Percentiles rank a stretch among this genome's conserved stretches.
These are phyloP conservation scores for Candida lessepsii DNA, from an alignment of 805 yeast species.

Conservation along the genomic window DNA sequence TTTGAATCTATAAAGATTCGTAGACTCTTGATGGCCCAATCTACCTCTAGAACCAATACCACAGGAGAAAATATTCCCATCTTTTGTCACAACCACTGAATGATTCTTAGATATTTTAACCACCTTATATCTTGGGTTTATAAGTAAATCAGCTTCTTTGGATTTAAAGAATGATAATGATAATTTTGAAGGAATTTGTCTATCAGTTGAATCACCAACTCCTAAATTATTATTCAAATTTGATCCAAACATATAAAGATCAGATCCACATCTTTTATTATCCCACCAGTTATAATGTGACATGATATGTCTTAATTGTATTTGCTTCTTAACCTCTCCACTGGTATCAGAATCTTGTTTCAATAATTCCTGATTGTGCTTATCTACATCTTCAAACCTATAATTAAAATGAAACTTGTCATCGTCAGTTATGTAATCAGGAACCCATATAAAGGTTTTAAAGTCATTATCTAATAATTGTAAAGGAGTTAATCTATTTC, in stretches of 20 bases:
- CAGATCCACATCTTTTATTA: conserved; percentile 52
- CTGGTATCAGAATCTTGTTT: conserved; percentile 5
- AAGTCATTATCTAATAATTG: conserved; percentile 56
- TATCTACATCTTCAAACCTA: conserved; percentile 18
- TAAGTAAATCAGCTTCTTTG: conserved; percentile 13
- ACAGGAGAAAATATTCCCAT: conserved; percentile 54
- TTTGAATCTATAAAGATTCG: conserved; percentile 43
- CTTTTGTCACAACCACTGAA: conserved; percentile 56
- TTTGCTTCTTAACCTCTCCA: background rate
- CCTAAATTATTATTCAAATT: conserved; percentile 65
- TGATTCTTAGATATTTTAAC: conserved; percentile 64
- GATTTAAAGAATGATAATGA: conserved; percentile 27
- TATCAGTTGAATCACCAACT: conserved; percentile 57
- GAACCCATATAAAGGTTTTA: conserved; percentile 43
- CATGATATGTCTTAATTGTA: conserved; percentile 8
- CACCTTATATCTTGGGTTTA: conserved; percentile 45
- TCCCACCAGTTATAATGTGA: conserved; percentile 40
- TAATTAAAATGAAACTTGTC: conserved; percentile 27
- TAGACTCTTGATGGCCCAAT: conserved; percentile 54
- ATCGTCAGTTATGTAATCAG: conserved; percentile 39
- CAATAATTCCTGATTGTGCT: conserved; percentile 1
- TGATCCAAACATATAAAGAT: conserved; percentile 59
- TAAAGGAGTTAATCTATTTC: conserved; percentile 69
- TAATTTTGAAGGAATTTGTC: conserved; percentile 40
- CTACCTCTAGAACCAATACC: conserved; percentile 75